phyloP scores from a whole-genome alignment of 2,329 filamentous ascomycete species.

The Phyllosticta citriasiana region DNA sequence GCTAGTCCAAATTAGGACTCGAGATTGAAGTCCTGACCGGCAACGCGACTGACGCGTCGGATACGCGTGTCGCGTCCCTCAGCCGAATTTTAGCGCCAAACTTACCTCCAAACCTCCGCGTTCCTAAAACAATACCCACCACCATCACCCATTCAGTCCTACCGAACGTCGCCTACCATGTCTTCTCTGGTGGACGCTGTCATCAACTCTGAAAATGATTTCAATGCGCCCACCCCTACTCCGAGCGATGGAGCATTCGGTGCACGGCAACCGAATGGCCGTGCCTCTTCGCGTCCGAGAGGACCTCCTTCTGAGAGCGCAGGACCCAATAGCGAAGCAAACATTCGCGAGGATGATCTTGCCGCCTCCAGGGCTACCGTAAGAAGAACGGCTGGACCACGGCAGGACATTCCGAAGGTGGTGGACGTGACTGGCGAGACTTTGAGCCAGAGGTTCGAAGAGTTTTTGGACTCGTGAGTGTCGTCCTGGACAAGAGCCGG shows the following conservation, averaged over 20 bases:
- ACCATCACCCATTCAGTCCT: neutral
- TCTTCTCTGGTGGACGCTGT: constrained; percentile 43
- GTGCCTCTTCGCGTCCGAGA: constrained; percentile 46
- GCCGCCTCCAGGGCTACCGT: constrained; percentile 44
- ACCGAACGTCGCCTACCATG: constrained; percentile 26
- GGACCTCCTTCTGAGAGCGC: constrained; percentile 43
- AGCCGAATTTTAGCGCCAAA: neutral
- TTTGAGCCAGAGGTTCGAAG: constrained; percentile 66
- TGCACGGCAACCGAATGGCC: constrained; percentile 28
- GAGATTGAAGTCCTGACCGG: neutral
- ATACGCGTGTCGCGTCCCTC: neutral
- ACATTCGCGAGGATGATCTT: constrained; percentile 52
- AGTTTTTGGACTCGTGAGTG: constrained; percentile 65
- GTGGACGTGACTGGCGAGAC: constrained; percentile 67
- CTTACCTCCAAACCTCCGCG: too few relatives aligned
- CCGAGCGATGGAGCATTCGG: constrained; percentile 27
- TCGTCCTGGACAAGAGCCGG: neutral
- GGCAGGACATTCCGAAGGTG: constrained; percentile 56
- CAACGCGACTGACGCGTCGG: neutral
- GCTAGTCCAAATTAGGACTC: neutral
- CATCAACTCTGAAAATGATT: constrained; percentile 35
- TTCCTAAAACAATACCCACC: neutral
- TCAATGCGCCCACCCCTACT: constrained; percentile 24
- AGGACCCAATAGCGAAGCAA: constrained; percentile 46
- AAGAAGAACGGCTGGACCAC: constrained; percentile 34